phyloP scores from a whole-genome alignment of 225 moss, liverwort and hornwort species.

The Marchantia paleacea region DNA sequence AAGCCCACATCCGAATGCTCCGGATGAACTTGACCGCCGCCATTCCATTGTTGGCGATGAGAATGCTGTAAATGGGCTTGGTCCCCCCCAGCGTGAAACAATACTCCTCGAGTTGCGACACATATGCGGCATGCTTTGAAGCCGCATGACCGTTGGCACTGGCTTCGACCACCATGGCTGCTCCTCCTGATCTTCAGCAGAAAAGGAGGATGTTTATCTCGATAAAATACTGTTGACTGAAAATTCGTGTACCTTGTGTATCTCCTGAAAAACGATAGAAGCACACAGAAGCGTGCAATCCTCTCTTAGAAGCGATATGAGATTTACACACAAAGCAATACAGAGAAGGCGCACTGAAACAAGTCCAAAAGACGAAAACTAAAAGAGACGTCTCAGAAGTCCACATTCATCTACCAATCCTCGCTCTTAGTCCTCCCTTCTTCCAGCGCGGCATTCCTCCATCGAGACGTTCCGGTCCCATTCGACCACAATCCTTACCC shows the following conservation, averaged over 20 bases:
- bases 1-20: conserved; percentile 92
- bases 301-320: no score
- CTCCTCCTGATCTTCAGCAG: background rate
- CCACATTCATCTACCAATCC: no score
- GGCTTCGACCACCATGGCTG: conserved; percentile 31
- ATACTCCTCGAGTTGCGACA: conserved; percentile 80
- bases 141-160: conserved; percentile 25
- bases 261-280: background rate
- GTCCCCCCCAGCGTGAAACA: conserved; percentile 71
- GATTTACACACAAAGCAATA: no score
- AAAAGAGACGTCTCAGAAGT: no score
- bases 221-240: background rate
- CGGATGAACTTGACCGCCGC: conserved; percentile 97
- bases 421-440: no score
- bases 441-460: no score
- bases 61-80: conserved; percentile 83
- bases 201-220: background rate
- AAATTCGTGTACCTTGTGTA: background rate
- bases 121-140: conserved; percentile 34
- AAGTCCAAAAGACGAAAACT: no score
- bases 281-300: no score
- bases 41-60: conserved; percentile 99
- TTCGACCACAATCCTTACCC: no score
- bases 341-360: no score
- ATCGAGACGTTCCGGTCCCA: no score